Percentiles rank a stretch among this genome's conserved stretches.
Conservation (phyloP, 306 rosid species). For the peach (Prunus persica) region DNA sequence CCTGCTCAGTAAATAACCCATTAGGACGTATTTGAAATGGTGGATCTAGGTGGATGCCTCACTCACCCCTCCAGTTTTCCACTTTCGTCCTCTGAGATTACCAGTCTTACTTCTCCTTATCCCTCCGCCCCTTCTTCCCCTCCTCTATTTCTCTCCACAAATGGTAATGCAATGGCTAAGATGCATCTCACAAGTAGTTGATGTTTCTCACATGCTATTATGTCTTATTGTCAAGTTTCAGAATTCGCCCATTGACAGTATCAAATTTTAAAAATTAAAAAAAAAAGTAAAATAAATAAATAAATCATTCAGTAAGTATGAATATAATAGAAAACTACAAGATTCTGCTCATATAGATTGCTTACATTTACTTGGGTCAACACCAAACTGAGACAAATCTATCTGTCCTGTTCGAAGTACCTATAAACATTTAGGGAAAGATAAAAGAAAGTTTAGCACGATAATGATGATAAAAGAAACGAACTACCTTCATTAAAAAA, state of each 20-base stretch:
- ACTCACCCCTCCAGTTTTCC: background rate
- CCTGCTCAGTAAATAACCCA: background rate
- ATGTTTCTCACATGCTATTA: background rate
- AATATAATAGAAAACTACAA: background rate
- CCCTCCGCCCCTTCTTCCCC: background rate
- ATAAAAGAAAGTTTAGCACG: background rate
- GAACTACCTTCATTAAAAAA: too few relatives aligned
- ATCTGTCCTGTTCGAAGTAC: slow-evolving; percentile 93
- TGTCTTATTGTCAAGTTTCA: background rate
- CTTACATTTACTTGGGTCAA: slow-evolving; percentile 97
- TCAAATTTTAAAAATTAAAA: background rate
- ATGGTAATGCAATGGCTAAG: background rate
- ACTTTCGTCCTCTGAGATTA: background rate
- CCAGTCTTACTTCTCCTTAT: background rate
- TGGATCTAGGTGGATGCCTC: background rate
- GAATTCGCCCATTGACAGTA: background rate
- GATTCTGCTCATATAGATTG: slow-evolving; percentile 14
- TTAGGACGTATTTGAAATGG: background rate
- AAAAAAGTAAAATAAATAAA: background rate
- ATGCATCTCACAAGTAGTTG: background rate
- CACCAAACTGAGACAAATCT: slow-evolving; percentile 90
- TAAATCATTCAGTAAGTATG: background rate
- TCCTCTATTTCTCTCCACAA: background rate
- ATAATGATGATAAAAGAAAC: background rate
- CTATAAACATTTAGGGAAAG: slow-evolving; percentile 29